Conservation (phyloP, 1,284 basidiomycete genomes). For the Entoloma clypeatum region DNA sequence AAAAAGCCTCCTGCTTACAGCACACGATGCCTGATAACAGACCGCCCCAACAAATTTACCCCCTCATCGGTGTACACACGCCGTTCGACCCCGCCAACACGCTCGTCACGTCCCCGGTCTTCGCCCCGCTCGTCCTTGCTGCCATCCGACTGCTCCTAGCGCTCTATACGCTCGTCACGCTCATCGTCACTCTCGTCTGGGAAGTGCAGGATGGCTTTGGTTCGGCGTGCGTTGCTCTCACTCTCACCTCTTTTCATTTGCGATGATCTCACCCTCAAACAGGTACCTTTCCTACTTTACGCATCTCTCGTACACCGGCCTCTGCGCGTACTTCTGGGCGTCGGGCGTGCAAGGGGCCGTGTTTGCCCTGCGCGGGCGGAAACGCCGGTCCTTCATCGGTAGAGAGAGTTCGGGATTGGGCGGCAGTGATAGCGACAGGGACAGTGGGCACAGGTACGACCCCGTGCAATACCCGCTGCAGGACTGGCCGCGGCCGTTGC, state of each 20-base stretch:
- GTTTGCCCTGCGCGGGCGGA: slow-evolving; percentile 32
- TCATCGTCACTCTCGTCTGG: slow-evolving; percentile 43
- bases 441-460: slow-evolving; percentile 20
- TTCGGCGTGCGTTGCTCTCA: slow-evolving; percentile 24
- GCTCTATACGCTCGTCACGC: slow-evolving; percentile 47
- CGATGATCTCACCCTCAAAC: slow-evolving; percentile 3
- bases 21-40: background rate
- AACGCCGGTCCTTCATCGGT: background rate
- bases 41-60: slow-evolving; percentile 2
- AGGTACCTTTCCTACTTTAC: slow-evolving; percentile 69
- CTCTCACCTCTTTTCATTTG: slow-evolving; percentile 1
- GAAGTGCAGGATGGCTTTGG: slow-evolving; percentile 28
- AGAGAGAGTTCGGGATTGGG: slow-evolving; percentile 8
- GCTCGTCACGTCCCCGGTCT: slow-evolving; percentile 57
- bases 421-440: too few species aligned
- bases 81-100: slow-evolving; percentile 50
- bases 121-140: slow-evolving; percentile 46
- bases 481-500: slow-evolving; percentile 52
- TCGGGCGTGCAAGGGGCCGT: slow-evolving; percentile 50
- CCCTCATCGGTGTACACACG: slow-evolving; percentile 15
- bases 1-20: too few species aligned
- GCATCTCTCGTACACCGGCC: slow-evolving; percentile 56
- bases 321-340: slow-evolving; percentile 61
- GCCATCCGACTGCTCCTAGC: slow-evolving; percentile 46
- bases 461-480: slow-evolving; percentile 48